Evolutionary conservation across 2,329 filamentous ascomycete species (phyloP).

Genomic region (Epichloe uncinata): DNA sequence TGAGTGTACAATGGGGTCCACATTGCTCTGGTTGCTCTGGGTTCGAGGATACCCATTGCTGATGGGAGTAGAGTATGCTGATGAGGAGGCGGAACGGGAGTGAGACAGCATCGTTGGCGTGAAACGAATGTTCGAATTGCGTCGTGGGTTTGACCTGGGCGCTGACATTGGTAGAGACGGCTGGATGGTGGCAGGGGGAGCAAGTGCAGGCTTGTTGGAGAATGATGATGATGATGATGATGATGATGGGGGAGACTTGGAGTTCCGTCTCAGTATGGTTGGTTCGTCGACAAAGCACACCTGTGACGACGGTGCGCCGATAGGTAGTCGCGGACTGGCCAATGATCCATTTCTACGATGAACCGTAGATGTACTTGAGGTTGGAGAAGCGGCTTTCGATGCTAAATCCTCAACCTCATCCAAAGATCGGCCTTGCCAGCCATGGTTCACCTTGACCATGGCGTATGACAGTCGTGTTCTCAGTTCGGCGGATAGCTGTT

Average conservation of each 20-base stretch:
- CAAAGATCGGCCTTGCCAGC: conserved; percentile 69
- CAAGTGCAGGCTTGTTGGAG: conserved; percentile 27
- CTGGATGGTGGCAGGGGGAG: conserved; percentile 43
- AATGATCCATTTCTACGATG: conserved; percentile 37
- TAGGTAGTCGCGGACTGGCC: conserved; percentile 37
- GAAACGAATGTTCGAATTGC: conserved; percentile 36
- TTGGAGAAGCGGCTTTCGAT: conserved; percentile 52
- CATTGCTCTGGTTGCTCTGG: conserved; percentile 20
- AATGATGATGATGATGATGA: conserved; percentile 21
- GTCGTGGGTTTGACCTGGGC: conserved; percentile 28
- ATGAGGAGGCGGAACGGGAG: conserved; percentile 34
- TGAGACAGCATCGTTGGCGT: conserved; percentile 37
- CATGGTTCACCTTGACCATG: conserved; percentile 84
- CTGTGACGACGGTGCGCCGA: conserved; percentile 20
- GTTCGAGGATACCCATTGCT: conserved; percentile 13
- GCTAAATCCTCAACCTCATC: conserved; percentile 65
- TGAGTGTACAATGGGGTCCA: conserved; percentile 1
- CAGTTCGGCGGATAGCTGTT: conserved; percentile 66
- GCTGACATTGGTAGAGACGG: conserved; percentile 26
- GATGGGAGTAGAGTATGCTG: conserved; percentile 23
- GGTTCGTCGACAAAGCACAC: conserved; percentile 11
- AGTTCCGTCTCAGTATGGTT: conserved; percentile 14
- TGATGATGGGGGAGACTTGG: conserved; percentile 20
- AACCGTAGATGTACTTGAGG: conserved; percentile 43
- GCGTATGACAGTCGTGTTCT: conserved; percentile 80